A percentile compares a stretch with the other conserved stretches of the same genome.
These are phyloP conservation scores for Paramecium bursaria DNA, from an alignment of 73 alveolate species.

Conservation along the genomic window DNA sequence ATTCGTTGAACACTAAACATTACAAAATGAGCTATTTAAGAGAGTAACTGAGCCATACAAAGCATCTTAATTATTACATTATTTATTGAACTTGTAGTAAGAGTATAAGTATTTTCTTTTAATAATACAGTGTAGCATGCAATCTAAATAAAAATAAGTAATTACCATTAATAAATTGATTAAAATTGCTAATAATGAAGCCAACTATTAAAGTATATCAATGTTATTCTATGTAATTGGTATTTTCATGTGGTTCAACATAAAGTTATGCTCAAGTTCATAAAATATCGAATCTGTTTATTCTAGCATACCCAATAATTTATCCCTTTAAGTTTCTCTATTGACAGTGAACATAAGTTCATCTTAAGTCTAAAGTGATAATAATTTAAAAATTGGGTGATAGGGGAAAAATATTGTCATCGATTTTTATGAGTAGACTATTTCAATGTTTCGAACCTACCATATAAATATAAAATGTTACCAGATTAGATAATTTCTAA, in stretches of 20 bases:
- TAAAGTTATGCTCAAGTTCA: conserved; percentile 17
- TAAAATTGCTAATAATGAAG: not conserved
- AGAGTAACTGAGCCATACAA: no score
- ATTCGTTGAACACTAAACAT: no score
- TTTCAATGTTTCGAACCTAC: no score
- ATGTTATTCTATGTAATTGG: conserved; percentile 13
- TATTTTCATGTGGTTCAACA: not conserved
- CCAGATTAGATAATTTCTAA: no score
- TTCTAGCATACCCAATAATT: not conserved
- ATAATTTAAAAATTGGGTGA: not conserved
- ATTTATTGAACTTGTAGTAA: not conserved
- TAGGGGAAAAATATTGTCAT: no score
- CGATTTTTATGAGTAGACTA: no score
- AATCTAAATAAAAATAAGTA: no score
- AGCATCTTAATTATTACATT: not conserved
- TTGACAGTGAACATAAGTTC: not conserved
- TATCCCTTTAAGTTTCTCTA: conserved; percentile 20
- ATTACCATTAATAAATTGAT: not conserved
- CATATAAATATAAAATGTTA: no score
- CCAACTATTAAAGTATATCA: not conserved
- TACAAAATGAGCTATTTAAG: no score
- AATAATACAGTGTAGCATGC: no score
- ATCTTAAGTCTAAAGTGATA: conserved; percentile 6
- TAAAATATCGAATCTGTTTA: not conserved
- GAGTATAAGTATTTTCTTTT: not conserved